Percentiles rank a stretch among this genome's conserved stretches.
Conservation (phyloP, 345 rosid genomes). For the Boechera divaricarpa region DNA sequence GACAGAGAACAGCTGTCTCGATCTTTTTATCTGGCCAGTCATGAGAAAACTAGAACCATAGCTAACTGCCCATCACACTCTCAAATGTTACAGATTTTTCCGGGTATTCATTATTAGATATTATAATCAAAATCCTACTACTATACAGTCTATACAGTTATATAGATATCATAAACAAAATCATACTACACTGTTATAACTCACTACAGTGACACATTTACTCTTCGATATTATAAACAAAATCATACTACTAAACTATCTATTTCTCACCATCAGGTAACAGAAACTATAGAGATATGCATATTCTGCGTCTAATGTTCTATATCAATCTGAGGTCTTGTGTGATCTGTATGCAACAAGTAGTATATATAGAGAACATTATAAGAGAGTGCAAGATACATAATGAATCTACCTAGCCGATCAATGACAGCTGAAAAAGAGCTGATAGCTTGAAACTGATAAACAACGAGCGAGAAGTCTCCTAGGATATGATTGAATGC, state of each 20-base stretch:
- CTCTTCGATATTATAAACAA: too few species aligned
- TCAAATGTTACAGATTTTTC: neutral
- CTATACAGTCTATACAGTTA: neutral
- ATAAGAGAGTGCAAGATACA: constrained; percentile 21
- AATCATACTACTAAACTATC: neutral
- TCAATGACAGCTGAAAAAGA: constrained; percentile 99
- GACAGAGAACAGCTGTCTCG: constrained; percentile 8
- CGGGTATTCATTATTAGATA: neutral
- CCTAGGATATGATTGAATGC: constrained; percentile 97
- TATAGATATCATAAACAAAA: too few species aligned
- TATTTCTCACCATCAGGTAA: constrained; percentile 9
- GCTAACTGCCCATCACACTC: constrained; percentile 9
- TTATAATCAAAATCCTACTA: constrained; percentile 2
- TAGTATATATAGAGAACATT: neutral
- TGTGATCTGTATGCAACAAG: constrained; percentile 17
- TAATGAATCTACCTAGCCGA: constrained; percentile 70
- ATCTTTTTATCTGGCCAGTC: constrained; percentile 22
- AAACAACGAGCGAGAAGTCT: constrained; percentile 90
- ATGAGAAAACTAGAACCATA: constrained; percentile 11
- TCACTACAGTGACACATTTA: neutral
- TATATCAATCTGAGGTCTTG: constrained; percentile 3
- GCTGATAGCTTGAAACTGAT: constrained; percentile 94
- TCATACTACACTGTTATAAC: neutral
- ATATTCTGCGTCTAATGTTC: constrained; percentile 10
- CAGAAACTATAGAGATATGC: constrained; percentile 4